Evolutionary conservation across 495 filamentous ascomycete genomes (phyloP), one percentile per base, ranked within the genome.

Genomic region (Niebla homalea): DNA sequence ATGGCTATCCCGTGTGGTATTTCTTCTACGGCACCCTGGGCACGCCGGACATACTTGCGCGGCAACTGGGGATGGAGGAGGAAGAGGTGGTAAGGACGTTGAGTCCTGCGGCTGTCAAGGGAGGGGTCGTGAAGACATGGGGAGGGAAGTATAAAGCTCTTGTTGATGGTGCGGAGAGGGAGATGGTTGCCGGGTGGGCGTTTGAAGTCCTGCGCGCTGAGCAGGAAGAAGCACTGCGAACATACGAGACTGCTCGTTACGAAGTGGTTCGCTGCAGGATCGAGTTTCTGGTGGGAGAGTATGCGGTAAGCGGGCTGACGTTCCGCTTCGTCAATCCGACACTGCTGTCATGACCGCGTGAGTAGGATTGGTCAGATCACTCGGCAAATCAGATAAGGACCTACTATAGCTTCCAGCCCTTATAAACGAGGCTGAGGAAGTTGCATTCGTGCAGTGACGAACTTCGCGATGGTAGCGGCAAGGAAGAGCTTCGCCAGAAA

Each of bases 1-100:
- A 72, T 42, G n/a, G n/a, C n/a, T 69, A 67, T 42, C 70, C 67
- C 0, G 67, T 73, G 0, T 69, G 60, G 64, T 69, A 67, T 44
- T 70, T 70, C 53, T 63, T 70, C 46, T 71, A 70, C 39, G 66
- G 64, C 5, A 66, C 55, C 5, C 57, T 69, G 3, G 60, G 56
- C 0, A 56, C 64, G 36, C 43, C 57, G 4, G 43, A 40, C 1
- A 49, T 66, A 5, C 58, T 70, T 5, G 46, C 39, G 5, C 46
- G 53, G 8, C 47, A 60, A 4, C 40, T 69, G 1, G 48, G 48
- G 4, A 51, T 55, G 39, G 53, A 45, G 0, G 53, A 45, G 0
- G 19, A 21, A 20, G 15, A 22, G 14, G 45, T 54, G 14, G 23
- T 41, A 11, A 44, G 53, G 1, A 15, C 15, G 5, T 42, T 64